Evolutionary conservation across 2,329 filamentous ascomycete genomes (phyloP), one percentile per base, ranked within the genome.

Genomic region (Elsinoe australis): DNA sequence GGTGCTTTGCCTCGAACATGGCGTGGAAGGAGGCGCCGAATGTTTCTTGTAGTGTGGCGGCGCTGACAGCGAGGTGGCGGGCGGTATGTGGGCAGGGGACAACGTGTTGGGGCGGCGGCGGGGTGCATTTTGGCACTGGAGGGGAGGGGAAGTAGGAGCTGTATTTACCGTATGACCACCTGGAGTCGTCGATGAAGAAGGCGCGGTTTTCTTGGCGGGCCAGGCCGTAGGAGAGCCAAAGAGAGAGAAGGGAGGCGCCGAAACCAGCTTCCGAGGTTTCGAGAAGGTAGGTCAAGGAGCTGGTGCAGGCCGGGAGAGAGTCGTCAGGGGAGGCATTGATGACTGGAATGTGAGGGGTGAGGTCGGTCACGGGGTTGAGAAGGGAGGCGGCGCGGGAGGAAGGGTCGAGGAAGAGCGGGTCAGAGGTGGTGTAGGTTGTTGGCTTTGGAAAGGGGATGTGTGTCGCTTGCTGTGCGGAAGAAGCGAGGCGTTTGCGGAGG

Each of bases 211-310:
- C 84, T 51, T 80, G 76, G 60, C 82, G 73, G 2, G 87, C 86
- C 47, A 94, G 67, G 3, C 85, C 85, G 61, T 92, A 94, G 19
- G 86, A 82, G 58, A 83, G 83, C 87, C 87, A 95, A 49, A 94
- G 62, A 59, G 82, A 76, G 75, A 94, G 80, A 51, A 95, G 65
- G 1, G 83, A 80, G 54, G 79, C 80, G 4, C 87, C 87, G 7
- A 94, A 71, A 2, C 87, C 87, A 2, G 85, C 85, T 57, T 90
- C 81, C 3, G 75, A 66, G 5, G 80, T 74, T 60, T 90, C 85
- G 58, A 94, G 71, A 1, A 88, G 76, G 61, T 84, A 92, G 0
- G 85, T 94, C 66, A 94, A 70, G 51, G 78, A 85, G 54, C 66
- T 79, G 38, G 79, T 70, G 67, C 87, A 94, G 12, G 82, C 77